Evolutionary conservation across 495 filamentous ascomycete species (phyloP), one percentile per base, ranked within the genome.

Genomic region (Daldinia concentrica): DNA sequence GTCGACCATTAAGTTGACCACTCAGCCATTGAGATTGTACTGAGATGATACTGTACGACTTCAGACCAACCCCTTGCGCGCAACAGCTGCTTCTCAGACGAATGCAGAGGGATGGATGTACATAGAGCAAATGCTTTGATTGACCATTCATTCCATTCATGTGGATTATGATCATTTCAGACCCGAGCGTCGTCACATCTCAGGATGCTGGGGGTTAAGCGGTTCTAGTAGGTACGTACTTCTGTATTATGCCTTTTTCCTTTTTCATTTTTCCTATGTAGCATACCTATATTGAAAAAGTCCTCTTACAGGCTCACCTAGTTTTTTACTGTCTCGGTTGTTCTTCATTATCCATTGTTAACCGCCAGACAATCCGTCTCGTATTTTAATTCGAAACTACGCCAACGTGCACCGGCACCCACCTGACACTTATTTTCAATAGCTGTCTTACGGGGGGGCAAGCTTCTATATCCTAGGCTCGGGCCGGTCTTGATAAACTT

Each of bases 301-400:
- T 34, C 24, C 27, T 29, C 27, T 4, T 29, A 29, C 27, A 29
- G 27, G 27, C 27, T 29, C 27, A 29, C 5, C 29, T 19, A 52
- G 5, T 50, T 43, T 30, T 39, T 60, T 62, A 36, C 32, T 58
- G 22, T 51, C 17, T 63, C 24, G 24, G 37, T n/a, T 41, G n/a
- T 4, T 48, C 8, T 48, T 48, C 36, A 34, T 55, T 60, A n/a
- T 17, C 6, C 26, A 34, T 62, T 55, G 72, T 73, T 77, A 75
- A 62, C 72, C 75, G 75, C 75, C 69, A 66, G 58, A 58, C 37
- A 54, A 34, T 19, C 56, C 68, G 75, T 75, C 64, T 73, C 66
- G 62, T 69, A 59, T 67, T 50, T 26, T 29, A 43, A 75, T 70
- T 64, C 74, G 74, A 77, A 77, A 77, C 74, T 62, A 65, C 36